These are phyloP conservation scores for Ophioceras dolichostomum DNA, from an alignment of 2,329 filamentous ascomycete species.

Conservation along the genomic window DNA sequence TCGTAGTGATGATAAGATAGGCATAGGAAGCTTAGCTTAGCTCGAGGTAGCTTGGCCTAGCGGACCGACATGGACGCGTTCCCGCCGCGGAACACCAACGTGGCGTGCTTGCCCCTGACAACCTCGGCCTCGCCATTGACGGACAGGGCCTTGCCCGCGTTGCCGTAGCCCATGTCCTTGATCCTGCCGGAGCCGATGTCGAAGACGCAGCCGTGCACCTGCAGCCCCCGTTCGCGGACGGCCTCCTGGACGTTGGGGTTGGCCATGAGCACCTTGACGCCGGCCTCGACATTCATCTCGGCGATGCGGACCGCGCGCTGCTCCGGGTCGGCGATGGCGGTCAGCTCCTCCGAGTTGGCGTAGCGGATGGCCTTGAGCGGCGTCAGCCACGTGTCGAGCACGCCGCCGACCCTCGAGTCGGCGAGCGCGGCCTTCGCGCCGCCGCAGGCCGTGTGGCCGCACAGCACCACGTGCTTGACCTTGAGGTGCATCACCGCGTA, in stretches of 20 bases:
- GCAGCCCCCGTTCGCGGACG: slow-evolving; percentile 54
- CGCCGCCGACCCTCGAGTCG: slow-evolving; percentile 34
- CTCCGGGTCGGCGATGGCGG: slow-evolving; percentile 37
- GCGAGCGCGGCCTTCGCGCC: slow-evolving; percentile 49
- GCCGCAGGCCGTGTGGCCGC: slow-evolving; percentile 56
- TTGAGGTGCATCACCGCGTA: slow-evolving; percentile 64
- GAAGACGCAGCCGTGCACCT: slow-evolving; percentile 70
- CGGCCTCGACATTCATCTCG: slow-evolving; percentile 64
- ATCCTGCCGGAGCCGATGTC: slow-evolving; percentile 42
- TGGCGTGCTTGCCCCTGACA: slow-evolving; percentile 34
- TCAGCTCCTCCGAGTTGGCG: slow-evolving; percentile 41
- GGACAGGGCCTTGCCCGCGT: slow-evolving; percentile 10
- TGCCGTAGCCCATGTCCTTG: slow-evolving; percentile 34
- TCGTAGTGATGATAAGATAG: too few relatives aligned
- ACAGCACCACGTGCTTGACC: slow-evolving; percentile 59
- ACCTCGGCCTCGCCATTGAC: slow-evolving; percentile 16
- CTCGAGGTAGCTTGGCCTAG: too few relatives aligned
- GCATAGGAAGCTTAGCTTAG: too few relatives aligned
- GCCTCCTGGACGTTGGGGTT: slow-evolving; percentile 61
- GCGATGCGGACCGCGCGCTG: slow-evolving; percentile 50
- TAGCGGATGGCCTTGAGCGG: slow-evolving; percentile 32
- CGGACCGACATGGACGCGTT: slow-evolving; percentile 22
- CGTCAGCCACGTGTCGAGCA: slow-evolving; percentile 42
- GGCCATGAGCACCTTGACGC: slow-evolving; percentile 54
- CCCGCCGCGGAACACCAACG: slow-evolving; percentile 34